Base-by-base conservation (phyloP, 2,329 filamentous ascomycete species). In the Sporothrix pseudoabietina region DNA sequence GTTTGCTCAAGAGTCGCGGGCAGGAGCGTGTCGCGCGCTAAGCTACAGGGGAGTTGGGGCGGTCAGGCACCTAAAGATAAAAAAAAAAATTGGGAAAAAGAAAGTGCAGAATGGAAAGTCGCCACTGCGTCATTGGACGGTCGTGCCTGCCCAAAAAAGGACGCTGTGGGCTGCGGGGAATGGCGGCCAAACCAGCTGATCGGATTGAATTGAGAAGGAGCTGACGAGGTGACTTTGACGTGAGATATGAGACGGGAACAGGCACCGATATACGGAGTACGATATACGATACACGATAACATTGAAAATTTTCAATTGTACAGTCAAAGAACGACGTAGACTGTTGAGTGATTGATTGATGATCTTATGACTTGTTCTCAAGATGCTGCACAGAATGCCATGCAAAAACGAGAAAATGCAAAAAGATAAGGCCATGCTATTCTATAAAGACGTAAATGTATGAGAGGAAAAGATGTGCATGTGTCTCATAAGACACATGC, bases 11-110 rank as follows among this genome's bases (percentile, higher is more conserved):
- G 14, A 22, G 10, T 66, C 41, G 12, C 22, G 14, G n/a, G 26
- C 22, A 52, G 41, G 44, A 55, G 32, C 66, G 66, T 52, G 52
- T 44, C 49, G 32, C 66, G 35, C 68, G 52, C 68, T 70, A 70
- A 57, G 35, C 68, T 70, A 70, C 68, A 70, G 66, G 68, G 68
- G 65, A n/a, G 3, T 19, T 30, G 12, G n/a, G 39, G n/a, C 22
- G 1, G 10, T 41, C 12, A 22, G 8, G 35, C 35, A 44, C n/a
- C 35, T 16, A 41, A 39, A 35, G 26, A 54, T 54, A 9, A 54
- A 22, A 30, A 9, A 12, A 22, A 19, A 49, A 49, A 35, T 35
- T 8, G 14, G 47, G 10, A 26, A 5, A 26, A 12, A 5, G 22
- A 8, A 55, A 55, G 26, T 26, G 26, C 26, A 12, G 22, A 55